Evolutionary conservation across 75 land plant species (phyloP), one percentile per base, ranked within the genome.

Genomic region (Ceratopteris richardii): DNA sequence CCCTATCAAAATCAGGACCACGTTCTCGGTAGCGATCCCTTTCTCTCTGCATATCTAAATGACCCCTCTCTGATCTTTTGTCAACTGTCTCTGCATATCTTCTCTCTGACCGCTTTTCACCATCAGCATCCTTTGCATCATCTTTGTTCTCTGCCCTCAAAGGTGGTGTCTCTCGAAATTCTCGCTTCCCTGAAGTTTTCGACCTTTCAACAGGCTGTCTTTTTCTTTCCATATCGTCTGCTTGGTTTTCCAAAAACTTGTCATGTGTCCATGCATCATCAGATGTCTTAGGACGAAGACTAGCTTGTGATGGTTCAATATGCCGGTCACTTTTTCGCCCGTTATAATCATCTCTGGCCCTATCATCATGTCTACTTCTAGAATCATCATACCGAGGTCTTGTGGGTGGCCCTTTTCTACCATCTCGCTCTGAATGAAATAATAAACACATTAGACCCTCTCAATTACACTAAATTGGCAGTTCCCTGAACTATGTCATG

Each of bases 181-280:
- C 22, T 2, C 50, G 50, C 14, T 21, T 46, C 4, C 50, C 50
- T 21, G 50, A 18, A n/a, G 61, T 47, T 13, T 68, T 29, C 67
- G 69, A 76, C 61, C 71, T 61, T 67, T 85, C 89, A 20, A 64
- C 60, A 18, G 75, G 80, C 36, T 79, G 75, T 65, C 73, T 71
- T 31, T 63, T 72, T 4, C 62, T 60, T 30, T 70, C 62, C 4
- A 71, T 71, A 11, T 56, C 56, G 5, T 67, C 62, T 18, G 69
- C 59, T 19, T 86, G 75, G 62, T 63, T 27, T 37, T 80, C 77
- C 43, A 37, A 66, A 64, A 72, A 85, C 29, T 70, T 39, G 57
- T 82, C 90, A 66, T 82, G 86, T 25, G 52, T 63, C 86, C 90
- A 80, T 41, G 16, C 68, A 29, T 62, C 57, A 16, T 71, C 48